A percentile compares a stretch with the other conserved stretches of the same genome.
Evolutionary conservation across 73 alveolate species (phyloP).

Genomic region (Paramecium tetraurelia): DNA sequence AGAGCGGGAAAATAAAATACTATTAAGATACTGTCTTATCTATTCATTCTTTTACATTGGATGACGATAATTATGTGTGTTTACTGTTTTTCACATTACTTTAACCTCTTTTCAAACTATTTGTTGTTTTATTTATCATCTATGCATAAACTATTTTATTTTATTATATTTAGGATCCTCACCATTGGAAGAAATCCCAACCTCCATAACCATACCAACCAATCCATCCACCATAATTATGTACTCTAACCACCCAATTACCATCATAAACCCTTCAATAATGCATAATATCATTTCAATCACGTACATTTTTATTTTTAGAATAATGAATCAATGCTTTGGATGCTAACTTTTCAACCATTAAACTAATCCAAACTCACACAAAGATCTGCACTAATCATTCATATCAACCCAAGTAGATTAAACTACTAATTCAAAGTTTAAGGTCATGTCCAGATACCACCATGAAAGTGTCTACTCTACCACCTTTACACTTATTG

Average conservation of each 20-base stretch:
- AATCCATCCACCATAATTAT: not conserved
- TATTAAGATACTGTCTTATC: not conserved
- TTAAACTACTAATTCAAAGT: not conserved
- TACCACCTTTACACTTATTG: not conserved
- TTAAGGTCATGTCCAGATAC: not conserved
- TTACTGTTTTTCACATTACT: not conserved
- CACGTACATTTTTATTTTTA: not conserved
- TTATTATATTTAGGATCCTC: conserved; percentile 10
- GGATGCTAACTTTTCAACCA: not conserved
- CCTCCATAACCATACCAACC: conserved; percentile 3
- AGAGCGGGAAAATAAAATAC: not conserved
- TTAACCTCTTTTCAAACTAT: not conserved
- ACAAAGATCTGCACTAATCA: not conserved
- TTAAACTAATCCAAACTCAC: not conserved
- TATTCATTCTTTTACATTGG: not conserved
- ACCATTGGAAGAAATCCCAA: conserved; percentile 6
- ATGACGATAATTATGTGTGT: not conserved
- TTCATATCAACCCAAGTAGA: not conserved
- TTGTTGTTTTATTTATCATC: not conserved
- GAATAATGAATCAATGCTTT: not conserved
- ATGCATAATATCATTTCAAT: not conserved
- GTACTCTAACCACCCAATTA: not conserved
- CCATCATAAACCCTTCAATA: not conserved
- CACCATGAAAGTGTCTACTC: not conserved
- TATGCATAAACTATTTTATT: conserved; percentile 5